phyloP scores from a whole-genome alignment of 192 early-diverging fungal species.

The Podila epigama region DNA sequence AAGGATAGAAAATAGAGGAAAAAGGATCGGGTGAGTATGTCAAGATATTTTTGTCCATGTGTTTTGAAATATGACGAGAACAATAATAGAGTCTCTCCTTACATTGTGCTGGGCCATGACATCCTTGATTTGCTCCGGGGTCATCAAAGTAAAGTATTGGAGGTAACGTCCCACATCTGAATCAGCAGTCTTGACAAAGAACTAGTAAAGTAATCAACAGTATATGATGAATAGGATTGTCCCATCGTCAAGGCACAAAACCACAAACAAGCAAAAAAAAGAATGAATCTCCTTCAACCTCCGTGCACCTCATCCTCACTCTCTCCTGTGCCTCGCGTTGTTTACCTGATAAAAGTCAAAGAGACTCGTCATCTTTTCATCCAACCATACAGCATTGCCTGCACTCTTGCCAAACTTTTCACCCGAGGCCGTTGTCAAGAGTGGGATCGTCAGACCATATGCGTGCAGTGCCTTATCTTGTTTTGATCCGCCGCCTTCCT shows the following conservation, averaged over 20 bases:
- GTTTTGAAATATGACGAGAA: not conserved
- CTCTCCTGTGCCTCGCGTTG: no score
- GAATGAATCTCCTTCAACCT: not conserved
- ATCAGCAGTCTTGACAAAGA: constrained; percentile 88
- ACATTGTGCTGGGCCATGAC: constrained; percentile 74
- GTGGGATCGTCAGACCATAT: constrained; percentile 87
- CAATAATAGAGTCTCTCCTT: not conserved
- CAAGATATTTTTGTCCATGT: no score
- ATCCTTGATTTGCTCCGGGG: constrained; percentile 61
- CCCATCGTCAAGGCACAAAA: no score
- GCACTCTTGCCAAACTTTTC: constrained; percentile 98
- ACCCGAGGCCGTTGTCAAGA: constrained; percentile 86
- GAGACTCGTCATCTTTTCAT: constrained; percentile 74
- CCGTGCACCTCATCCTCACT: no score
- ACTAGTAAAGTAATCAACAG: constrained; percentile 57
- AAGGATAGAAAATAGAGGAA: no score
- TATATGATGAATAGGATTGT: no score
- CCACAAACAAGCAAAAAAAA: not conserved
- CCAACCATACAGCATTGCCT: constrained; percentile 96
- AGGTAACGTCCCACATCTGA: constrained; percentile 79
- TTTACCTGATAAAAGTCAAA: constrained; percentile 95
- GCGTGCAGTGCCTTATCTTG: constrained; percentile 48
- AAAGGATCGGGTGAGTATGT: no score
- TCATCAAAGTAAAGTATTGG: constrained; percentile 83
- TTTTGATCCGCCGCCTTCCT: not conserved